Evolutionary conservation across 805 yeast genomes (phyloP).

Genomic region (Grigorovia transvaalensis): DNA sequence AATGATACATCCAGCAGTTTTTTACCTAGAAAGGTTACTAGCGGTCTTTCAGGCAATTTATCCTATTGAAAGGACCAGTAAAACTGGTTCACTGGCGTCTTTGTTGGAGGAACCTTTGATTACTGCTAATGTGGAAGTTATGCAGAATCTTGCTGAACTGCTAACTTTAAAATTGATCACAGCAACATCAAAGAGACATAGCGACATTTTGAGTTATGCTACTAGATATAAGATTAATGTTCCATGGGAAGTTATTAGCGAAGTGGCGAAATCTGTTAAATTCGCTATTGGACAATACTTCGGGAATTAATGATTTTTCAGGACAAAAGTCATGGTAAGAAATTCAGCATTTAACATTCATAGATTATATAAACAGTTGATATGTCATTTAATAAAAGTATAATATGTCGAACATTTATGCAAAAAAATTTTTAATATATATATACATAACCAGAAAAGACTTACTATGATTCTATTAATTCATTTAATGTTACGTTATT

Average conservation of each 20-base stretch:
- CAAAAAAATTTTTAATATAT: background rate
- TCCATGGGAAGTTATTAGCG: constrained; percentile 52
- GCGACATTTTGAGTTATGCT: constrained; percentile 53
- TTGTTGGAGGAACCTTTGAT: constrained; percentile 16
- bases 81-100: constrained; percentile 14
- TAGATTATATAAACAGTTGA: background rate
- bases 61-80: constrained; percentile 26
- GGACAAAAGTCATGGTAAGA: too few species aligned
- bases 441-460: background rate
- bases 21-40: constrained; percentile 66
- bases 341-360: background rate
- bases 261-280: constrained; percentile 51
- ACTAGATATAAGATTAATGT: constrained; percentile 74
- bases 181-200: constrained; percentile 31
- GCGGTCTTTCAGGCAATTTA: constrained; percentile 72
- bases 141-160: constrained; percentile 50
- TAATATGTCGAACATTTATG: too few species aligned
- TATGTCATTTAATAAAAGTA: background rate
- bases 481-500: constrained; percentile 28
- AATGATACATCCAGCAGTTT: constrained; percentile 58
- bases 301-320: background rate
- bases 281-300: constrained; percentile 60
- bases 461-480: constrained; percentile 13
- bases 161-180: constrained; percentile 42
- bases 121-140: constrained; percentile 39